A percentile compares a stretch with the other conserved stretches of the same genome.
phyloP scores from a whole-genome alignment of 2,329 filamentous ascomycete species.

The Alternaria brassicicola region DNA sequence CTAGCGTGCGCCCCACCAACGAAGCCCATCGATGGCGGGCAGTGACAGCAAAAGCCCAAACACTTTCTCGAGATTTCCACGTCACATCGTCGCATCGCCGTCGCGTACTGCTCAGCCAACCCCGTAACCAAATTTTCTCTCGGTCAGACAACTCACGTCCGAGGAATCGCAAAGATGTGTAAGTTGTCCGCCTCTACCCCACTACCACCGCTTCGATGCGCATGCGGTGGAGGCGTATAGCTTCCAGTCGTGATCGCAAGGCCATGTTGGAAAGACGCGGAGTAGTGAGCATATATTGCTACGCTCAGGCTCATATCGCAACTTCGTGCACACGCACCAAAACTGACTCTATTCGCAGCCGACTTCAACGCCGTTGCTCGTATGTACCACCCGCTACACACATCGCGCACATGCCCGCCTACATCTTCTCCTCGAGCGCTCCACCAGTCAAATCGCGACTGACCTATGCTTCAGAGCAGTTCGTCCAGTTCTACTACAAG shows the following conservation, averaged over 20 bases:
- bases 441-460: conserved; percentile 13
- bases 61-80: conserved; percentile 21
- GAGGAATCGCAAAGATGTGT: conserved; percentile 17
- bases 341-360: conserved; percentile 12
- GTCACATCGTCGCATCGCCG: conserved; percentile 6
- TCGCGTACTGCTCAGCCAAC: conserved; percentile 13
- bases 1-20: conserved; percentile 37
- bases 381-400: conserved; percentile 8
- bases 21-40: conserved; percentile 25
- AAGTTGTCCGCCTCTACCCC: conserved; percentile 14
- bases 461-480: conserved; percentile 68
- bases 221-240: not conserved
- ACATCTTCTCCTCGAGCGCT: not conserved
- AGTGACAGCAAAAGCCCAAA: conserved; percentile 31
- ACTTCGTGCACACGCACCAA: fast-evolving
- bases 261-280: not conserved
- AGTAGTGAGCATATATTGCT: too few species aligned
- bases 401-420: not conserved
- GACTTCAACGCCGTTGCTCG: conserved; percentile 22
- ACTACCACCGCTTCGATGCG: conserved; percentile 11
- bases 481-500: conserved; percentile 89
- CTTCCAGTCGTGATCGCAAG: not conserved
- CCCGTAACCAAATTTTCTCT: not conserved
- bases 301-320: not conserved
- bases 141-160: not conserved